Conservation (phyloP, 139 green algal genomes). For the Closterium sp. region DNA sequence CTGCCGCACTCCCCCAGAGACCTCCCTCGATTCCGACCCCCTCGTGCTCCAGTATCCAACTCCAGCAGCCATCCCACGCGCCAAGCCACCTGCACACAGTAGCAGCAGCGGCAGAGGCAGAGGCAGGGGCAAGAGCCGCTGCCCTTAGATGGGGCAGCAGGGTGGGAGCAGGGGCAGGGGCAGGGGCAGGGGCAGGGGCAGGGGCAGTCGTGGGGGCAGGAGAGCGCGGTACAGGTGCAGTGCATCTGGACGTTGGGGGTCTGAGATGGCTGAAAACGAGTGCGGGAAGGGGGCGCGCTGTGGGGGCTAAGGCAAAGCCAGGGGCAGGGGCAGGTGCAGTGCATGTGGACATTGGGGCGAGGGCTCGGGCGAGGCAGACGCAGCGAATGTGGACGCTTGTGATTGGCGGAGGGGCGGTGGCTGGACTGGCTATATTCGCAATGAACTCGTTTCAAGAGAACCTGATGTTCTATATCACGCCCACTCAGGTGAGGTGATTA, state of each 20-base stretch:
- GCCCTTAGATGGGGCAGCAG: too few relatives aligned
- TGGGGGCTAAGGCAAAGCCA: neutral
- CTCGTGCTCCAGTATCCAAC: too few relatives aligned
- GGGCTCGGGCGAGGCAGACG: constrained; percentile 23
- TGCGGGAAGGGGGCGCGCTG: neutral
- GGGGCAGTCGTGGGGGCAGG: too few relatives aligned
- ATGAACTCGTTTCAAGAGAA: constrained; percentile 50
- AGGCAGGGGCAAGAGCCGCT: too few relatives aligned
- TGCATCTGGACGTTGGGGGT: neutral
- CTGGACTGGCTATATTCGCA: constrained; percentile 34
- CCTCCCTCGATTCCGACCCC: too few relatives aligned
- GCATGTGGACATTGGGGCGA: constrained; percentile 36
- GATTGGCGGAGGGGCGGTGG: constrained; percentile 29
- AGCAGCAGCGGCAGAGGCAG: too few relatives aligned
- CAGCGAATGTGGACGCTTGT: constrained; percentile 39
- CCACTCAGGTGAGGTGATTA: constrained; percentile 35
- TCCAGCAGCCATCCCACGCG: too few relatives aligned
- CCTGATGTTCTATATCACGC: constrained; percentile 54
- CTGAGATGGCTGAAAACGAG: neutral
- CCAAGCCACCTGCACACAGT: too few relatives aligned
- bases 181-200: too few relatives aligned
- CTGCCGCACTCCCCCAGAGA: too few relatives aligned
- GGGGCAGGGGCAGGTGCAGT: constrained; percentile 13
- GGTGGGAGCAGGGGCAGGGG: too few relatives aligned
- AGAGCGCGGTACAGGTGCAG: neutral